These are phyloP conservation scores for Colletotrichum viniferum DNA, from an alignment of 2,329 filamentous ascomycete species.

Conservation along the genomic window DNA sequence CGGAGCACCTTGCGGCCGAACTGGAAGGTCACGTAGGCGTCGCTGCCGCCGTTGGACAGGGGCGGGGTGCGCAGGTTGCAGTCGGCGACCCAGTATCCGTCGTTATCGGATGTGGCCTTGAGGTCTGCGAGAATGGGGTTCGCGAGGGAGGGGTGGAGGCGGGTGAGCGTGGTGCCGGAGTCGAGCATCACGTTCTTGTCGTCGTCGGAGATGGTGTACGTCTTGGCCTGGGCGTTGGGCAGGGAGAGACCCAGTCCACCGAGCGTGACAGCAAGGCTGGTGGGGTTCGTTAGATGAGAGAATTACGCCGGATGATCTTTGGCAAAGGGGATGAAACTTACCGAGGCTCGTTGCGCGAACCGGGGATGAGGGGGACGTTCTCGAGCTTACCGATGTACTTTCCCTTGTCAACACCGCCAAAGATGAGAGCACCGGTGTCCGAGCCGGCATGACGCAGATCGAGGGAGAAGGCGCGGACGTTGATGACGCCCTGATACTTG, in stretches of 20 bases:
- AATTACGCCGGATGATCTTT: neutral
- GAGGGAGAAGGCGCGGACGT: conserved; percentile 54
- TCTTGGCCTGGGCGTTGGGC: conserved; percentile 20
- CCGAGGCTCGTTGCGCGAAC: conserved; percentile 35
- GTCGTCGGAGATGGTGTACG: conserved; percentile 27
- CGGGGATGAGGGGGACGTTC: conserved; percentile 46
- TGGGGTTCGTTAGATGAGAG: neutral
- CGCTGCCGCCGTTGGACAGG: conserved; percentile 32
- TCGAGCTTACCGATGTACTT: conserved; percentile 54
- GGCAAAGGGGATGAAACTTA: conserved; percentile 19
- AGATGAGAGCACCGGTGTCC: conserved; percentile 53
- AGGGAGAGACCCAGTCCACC: conserved; percentile 35
- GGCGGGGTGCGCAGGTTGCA: conserved; percentile 40
- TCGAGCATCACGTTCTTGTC: conserved; percentile 54
- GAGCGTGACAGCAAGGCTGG: conserved; percentile 37
- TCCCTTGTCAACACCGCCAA: conserved; percentile 56
- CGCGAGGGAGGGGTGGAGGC: conserved; percentile 49
- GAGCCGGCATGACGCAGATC: conserved; percentile 51
- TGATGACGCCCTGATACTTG: conserved; percentile 49
- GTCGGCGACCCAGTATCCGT: conserved; percentile 49
- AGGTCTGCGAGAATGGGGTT: conserved; percentile 47
- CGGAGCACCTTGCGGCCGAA: conserved; percentile 46
- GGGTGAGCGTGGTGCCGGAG: conserved; percentile 55
- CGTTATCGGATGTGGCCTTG: conserved; percentile 39
- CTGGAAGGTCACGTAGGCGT: conserved; percentile 46